Conservation (phyloP, 129 eudicot species). For the Centaurea solstitialis region DNA sequence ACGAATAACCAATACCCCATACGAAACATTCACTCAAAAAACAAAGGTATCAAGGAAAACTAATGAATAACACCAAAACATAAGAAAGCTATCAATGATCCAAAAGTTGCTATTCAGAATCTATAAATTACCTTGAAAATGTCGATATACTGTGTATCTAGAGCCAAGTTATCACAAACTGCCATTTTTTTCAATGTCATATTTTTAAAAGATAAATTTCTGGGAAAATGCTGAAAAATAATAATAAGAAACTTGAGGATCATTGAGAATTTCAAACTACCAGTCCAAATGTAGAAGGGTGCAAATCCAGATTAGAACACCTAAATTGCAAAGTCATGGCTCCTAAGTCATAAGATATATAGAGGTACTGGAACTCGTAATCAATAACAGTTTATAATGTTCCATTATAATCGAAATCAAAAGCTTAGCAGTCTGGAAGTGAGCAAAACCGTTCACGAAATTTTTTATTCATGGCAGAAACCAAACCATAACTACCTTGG, state of each 20-base stretch:
- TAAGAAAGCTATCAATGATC: neutral
- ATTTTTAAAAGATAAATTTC: neutral
- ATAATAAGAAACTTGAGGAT: neutral
- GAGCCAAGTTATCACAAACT: neutral
- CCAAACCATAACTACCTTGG: neutral
- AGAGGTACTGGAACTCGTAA: neutral
- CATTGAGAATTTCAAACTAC: conserved; percentile 12
- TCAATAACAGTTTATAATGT: neutral
- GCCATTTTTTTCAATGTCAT: neutral
- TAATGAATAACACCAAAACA: neutral
- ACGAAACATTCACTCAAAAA: conserved; percentile 11
- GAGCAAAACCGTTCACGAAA: neutral
- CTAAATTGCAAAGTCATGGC: neutral
- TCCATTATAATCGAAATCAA: conserved; percentile 4
- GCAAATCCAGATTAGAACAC: conserved; percentile 13
- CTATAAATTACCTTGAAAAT: neutral
- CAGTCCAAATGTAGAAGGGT: neutral
- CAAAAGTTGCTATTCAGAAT: neutral
- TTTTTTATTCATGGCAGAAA: neutral
- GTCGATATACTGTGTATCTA: conserved; percentile 13
- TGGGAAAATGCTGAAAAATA: neutral
- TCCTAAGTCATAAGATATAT: conserved; percentile 8
- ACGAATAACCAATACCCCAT: conserved; percentile 20
- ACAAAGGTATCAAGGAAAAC: conserved; percentile 2
- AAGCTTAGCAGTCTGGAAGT: conserved; percentile 12